A percentile compares a stretch with the other conserved stretches of the same genome.
Conservation (phyloP, 371 early-diverging fungal genomes). For the Phascolomyces articulosus region DNA sequence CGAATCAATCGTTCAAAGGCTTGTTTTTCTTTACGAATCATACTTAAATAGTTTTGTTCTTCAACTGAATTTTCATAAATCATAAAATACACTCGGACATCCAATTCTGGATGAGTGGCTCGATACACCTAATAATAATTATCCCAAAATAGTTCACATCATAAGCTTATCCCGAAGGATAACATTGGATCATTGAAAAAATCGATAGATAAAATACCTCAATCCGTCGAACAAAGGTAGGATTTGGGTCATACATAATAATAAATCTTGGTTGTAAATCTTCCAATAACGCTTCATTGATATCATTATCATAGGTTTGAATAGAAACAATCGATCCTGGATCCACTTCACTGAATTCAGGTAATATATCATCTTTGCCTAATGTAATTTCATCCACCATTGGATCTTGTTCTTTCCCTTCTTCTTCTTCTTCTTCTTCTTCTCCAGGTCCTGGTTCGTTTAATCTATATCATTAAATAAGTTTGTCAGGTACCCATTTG, state of each 20-base stretch:
- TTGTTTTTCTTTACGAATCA: constrained; percentile 89
- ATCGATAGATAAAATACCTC: constrained; percentile 55
- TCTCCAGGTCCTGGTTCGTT: neutral
- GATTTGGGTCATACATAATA: constrained; percentile 90
- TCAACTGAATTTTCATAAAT: constrained; percentile 94
- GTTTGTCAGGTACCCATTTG: too few relatives aligned
- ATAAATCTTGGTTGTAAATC: constrained; percentile 79
- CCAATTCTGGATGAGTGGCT: constrained; percentile 56
- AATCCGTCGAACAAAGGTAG: constrained; percentile 84
- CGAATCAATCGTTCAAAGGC: constrained; percentile 93
- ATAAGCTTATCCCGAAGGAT: too few relatives aligned
- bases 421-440: neutral
- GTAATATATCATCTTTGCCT: constrained; percentile 34
- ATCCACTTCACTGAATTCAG: constrained; percentile 37
- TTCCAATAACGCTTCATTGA: constrained; percentile 60
- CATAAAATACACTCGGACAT: constrained; percentile 87
- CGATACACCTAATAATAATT: constrained; percentile 67
- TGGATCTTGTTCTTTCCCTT: too few relatives aligned
- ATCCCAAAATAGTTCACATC: too few relatives aligned
- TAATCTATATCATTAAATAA: neutral
- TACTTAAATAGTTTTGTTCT: constrained; percentile 90
- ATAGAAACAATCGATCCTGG: constrained; percentile 51
- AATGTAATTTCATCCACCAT: neutral
- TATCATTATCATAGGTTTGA: constrained; percentile 64
- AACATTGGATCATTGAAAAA: neutral